Percentiles rank a stretch among this genome's conserved stretches.
Conservation (phyloP, 2,329 filamentous ascomycete genomes). For the Onygenales sp. region DNA sequence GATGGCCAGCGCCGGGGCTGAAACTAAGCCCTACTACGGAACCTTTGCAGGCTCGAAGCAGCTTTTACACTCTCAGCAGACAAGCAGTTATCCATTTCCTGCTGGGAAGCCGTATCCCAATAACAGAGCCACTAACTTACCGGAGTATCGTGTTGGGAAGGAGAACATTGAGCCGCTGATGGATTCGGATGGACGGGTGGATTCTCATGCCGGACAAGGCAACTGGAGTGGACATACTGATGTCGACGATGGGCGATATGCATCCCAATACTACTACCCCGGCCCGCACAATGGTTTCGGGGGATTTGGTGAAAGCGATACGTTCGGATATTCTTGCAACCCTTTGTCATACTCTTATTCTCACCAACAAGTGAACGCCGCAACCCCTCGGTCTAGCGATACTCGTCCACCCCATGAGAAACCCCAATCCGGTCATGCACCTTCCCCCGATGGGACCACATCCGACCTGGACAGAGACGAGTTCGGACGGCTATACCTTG, state of each 20-base stretch:
- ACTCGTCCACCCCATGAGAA: conserved; percentile 8
- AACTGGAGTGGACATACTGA: conserved; percentile 15
- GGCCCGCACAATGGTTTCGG: conserved; percentile 14
- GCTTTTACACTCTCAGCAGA: not conserved
- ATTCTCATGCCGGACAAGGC: conserved; percentile 16
- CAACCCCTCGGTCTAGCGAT: conserved; percentile 2
- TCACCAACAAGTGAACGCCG: conserved; percentile 7
- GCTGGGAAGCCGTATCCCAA: conserved; percentile 8
- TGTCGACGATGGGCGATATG: conserved; percentile 13
- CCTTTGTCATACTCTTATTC: conserved; percentile 22
- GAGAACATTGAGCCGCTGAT: conserved; percentile 30
- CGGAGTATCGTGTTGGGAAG: conserved; percentile 17
- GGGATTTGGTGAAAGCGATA: conserved; percentile 17
- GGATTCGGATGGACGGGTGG: conserved; percentile 12
- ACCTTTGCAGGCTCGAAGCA: not conserved
- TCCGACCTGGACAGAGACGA: conserved; percentile 26
- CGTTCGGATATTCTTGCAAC: conserved; percentile 22
- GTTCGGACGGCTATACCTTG: conserved; percentile 24
- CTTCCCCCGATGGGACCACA: conserved; percentile 26
- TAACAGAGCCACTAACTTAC: conserved; percentile 6
- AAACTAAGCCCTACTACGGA: not conserved
- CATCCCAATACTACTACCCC: conserved; percentile 20
- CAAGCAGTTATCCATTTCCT: conserved; percentile 10
- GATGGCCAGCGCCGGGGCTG: not conserved
- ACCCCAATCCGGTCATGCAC: conserved; percentile 12